phyloP scores from a whole-genome alignment of 768 basidiomycete genomes.

The Leucogyrophana mollusca region DNA sequence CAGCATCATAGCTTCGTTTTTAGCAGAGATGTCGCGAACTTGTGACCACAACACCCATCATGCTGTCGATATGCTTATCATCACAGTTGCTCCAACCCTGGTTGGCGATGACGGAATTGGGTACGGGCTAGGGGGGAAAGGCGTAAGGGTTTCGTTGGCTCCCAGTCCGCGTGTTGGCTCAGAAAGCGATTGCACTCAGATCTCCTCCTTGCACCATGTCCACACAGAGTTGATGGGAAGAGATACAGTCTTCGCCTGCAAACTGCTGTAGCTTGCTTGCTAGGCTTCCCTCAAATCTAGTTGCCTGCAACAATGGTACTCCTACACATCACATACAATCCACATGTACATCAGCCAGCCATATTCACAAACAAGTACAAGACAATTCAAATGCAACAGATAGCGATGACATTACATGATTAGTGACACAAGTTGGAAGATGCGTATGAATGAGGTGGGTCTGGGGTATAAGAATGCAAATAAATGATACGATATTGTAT shows the following conservation, averaged over 20 bases:
- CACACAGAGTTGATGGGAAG: conserved; percentile 28
- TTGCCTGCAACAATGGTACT: too few relatives aligned
- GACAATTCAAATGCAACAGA: too few relatives aligned
- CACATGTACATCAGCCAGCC: too few relatives aligned
- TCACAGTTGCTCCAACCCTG: conserved; percentile 86
- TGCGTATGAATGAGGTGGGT: background rate
- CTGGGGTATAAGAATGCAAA: background rate
- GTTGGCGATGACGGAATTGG: conserved; percentile 74
- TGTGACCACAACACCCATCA: conserved; percentile 10
- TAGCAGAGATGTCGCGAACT: conserved; percentile 10
- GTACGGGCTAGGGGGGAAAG: conserved; percentile 38
- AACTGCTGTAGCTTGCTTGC: background rate
- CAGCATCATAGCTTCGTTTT: conserved; percentile 62
- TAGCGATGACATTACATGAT: too few relatives aligned
- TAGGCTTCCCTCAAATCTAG: too few relatives aligned
- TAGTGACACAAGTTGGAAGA: background rate
- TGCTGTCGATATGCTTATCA: conserved; percentile 69
- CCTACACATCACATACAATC: too few relatives aligned
- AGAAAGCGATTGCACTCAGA: conserved; percentile 1
- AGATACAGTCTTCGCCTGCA: conserved; percentile 27
- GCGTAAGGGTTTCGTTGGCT: conserved; percentile 9
- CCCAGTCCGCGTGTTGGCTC: too few relatives aligned
- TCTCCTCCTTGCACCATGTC: conserved; percentile 26
- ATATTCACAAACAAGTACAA: too few relatives aligned
- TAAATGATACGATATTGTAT: too few relatives aligned